Conservation (phyloP, 495 filamentous ascomycete species). For the Parathielavia appendiculata region DNA sequence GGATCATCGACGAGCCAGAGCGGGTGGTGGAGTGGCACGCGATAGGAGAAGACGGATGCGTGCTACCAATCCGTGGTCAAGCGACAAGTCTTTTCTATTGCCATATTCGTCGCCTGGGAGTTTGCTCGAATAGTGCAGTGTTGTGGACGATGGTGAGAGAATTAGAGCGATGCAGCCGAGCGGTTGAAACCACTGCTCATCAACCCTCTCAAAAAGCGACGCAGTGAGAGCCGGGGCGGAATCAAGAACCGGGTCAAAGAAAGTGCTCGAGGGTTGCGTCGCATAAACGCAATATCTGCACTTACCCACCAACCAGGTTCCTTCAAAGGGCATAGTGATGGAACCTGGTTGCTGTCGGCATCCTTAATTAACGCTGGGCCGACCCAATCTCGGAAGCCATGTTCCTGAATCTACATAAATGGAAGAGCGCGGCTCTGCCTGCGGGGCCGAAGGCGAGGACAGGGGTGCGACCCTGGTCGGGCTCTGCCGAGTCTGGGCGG, state of each 20-base stretch:
- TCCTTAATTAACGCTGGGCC: conserved; percentile 23
- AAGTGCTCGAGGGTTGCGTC: too few species aligned
- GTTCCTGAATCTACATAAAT: conserved; percentile 31
- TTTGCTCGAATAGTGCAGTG: too few species aligned
- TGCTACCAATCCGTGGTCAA: too few species aligned
- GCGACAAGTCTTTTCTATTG: too few species aligned
- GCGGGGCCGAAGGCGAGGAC: conserved; percentile 24
- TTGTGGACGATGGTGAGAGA: too few species aligned
- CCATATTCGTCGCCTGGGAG: too few species aligned
- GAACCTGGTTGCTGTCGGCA: conserved; percentile 25
- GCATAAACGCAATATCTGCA: too few species aligned
- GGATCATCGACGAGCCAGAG: too few species aligned
- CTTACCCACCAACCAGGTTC: conserved; percentile 27
- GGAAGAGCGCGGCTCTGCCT: conserved; percentile 28
- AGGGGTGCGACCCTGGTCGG: conserved; percentile 16
- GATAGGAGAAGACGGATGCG: too few species aligned
- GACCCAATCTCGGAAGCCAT: conserved; percentile 29
- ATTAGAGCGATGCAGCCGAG: not conserved
- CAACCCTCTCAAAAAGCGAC: not conserved
- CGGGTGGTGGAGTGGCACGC: too few species aligned
- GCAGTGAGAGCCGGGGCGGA: not conserved
- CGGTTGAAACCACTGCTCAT: not conserved
- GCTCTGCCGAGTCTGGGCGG: conserved; percentile 20
- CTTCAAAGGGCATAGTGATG: conserved; percentile 9
- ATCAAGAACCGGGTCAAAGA: too few species aligned